Evolutionary conservation across 176 grass and related monocot genomes (phyloP).

Genomic region (Carex kokanica): DNA sequence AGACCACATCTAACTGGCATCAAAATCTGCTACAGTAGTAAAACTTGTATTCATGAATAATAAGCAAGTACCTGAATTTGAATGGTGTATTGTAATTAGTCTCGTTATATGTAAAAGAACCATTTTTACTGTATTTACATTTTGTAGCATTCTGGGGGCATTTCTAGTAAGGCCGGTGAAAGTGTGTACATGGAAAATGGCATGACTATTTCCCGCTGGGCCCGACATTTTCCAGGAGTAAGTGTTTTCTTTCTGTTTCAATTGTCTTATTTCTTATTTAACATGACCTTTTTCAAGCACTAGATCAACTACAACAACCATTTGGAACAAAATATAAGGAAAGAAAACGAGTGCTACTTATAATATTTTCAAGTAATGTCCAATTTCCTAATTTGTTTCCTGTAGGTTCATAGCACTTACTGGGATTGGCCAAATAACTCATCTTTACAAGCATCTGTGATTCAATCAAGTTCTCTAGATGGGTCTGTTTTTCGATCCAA

Average conservation of each 20-base stretch:
- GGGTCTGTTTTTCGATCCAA: background rate
- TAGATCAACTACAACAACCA: background rate
- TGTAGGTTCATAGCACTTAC: slow-evolving; percentile 31
- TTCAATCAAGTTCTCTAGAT: background rate
- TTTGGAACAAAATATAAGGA: background rate
- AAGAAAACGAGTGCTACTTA: background rate
- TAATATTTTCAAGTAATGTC: background rate
- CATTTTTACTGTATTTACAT: slow-evolving; percentile 25
- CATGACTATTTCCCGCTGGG: slow-evolving; percentile 78
- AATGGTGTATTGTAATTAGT: background rate
- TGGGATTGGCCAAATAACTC: slow-evolving; percentile 49
- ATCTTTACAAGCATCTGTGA: slow-evolving; percentile 5
- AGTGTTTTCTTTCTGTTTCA: slow-evolving; percentile 29
- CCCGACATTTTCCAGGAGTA: slow-evolving; percentile 63
- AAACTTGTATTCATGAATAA: background rate
- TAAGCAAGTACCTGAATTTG: background rate
- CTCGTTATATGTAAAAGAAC: background rate
- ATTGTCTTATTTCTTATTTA: slow-evolving; percentile 8
- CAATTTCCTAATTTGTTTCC: slow-evolving; percentile 14
- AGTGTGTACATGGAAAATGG: slow-evolving; percentile 83
- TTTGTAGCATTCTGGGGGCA: slow-evolving; percentile 74
- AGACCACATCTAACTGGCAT: background rate
- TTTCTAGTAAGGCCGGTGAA: slow-evolving; percentile 70
- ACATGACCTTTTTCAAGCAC: slow-evolving; percentile 4
- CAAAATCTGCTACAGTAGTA: background rate